Evolutionary conservation across 768 basidiomycete species (phyloP).

Genomic region (Termitomyces sp.): DNA sequence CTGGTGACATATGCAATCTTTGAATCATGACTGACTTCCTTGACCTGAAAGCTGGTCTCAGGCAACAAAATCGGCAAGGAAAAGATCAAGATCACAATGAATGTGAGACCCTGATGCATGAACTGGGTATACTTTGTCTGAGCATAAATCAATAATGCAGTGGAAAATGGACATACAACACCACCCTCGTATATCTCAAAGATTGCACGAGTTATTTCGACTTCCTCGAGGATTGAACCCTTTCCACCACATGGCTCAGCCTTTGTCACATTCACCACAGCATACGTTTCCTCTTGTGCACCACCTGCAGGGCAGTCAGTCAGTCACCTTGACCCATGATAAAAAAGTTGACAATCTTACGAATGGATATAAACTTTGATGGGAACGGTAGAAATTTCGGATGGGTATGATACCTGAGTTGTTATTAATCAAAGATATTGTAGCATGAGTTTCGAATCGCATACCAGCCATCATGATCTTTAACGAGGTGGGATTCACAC

Average conservation of each 20-base stretch:
- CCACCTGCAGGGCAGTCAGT: constrained; percentile 34
- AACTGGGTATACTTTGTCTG: constrained; percentile 40
- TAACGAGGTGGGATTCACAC: constrained; percentile 53
- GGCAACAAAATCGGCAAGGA: not conserved
- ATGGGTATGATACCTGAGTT: constrained; percentile 72
- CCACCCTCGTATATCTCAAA: constrained; percentile 91
- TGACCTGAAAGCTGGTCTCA: constrained; percentile 40
- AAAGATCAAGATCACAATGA: constrained; percentile 45
- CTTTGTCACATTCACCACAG: constrained; percentile 58
- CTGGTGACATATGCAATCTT: constrained; percentile 64
- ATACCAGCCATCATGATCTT: constrained; percentile 80
- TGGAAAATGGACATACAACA: constrained; percentile 43
- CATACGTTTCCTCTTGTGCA: constrained; percentile 73
- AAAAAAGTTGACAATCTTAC: constrained; percentile 25
- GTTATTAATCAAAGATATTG: not conserved
- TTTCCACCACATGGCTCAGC: constrained; percentile 24
- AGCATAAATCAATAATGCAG: not conserved
- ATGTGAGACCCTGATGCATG: constrained; percentile 83
- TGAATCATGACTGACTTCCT: constrained; percentile 76
- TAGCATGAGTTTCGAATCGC: constrained; percentile 11
- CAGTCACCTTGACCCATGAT: not conserved
- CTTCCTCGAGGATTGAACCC: constrained; percentile 63
- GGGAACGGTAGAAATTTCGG: constrained; percentile 78
- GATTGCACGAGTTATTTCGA: constrained; percentile 76
- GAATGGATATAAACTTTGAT: constrained; percentile 64